phyloP scores from a whole-genome alignment of 352 stramenopile species.

The Globisporangium nodosum region DNA sequence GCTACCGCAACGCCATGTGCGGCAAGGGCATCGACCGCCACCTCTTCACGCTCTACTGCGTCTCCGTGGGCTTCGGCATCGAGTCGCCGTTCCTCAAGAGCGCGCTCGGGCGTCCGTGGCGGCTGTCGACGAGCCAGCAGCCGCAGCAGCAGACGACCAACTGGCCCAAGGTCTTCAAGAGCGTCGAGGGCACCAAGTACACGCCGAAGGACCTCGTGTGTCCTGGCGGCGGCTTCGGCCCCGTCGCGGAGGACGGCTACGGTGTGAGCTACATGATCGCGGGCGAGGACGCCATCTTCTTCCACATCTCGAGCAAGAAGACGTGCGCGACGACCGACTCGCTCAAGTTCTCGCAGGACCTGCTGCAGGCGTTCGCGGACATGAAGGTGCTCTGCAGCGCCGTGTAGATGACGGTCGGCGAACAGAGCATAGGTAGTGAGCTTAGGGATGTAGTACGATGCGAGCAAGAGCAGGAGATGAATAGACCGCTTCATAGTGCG shows the following conservation, averaged over 20 bases:
- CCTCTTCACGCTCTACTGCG: constrained; percentile 93
- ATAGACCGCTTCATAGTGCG: background rate
- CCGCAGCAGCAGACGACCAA: constrained; percentile 86
- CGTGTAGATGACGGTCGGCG: background rate
- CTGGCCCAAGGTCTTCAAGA: constrained; percentile 69
- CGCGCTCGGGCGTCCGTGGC: constrained; percentile 79
- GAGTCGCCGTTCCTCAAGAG: constrained; percentile 88
- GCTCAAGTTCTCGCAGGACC: constrained; percentile 70
- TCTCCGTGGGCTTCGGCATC: constrained; percentile 80
- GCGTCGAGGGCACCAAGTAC: constrained; percentile 46
- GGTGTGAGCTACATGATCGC: constrained; percentile 91
- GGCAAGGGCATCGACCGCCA: constrained; percentile 93
- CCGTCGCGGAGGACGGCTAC: constrained; percentile 87
- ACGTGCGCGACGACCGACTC: constrained; percentile 66
- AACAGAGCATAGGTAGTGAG: background rate
- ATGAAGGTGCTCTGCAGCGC: constrained; percentile 45
- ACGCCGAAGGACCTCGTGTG: constrained; percentile 55
- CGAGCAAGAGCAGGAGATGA: background rate
- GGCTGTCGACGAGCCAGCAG: constrained; percentile 87
- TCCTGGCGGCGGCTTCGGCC: constrained; percentile 85
- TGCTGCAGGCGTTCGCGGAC: constrained; percentile 77
- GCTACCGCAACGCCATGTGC: constrained; percentile 87
- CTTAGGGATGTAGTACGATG: background rate
- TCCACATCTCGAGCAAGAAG: constrained; percentile 90
- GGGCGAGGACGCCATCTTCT: constrained; percentile 84